Evolutionary conservation across 805 yeast genomes (phyloP), one percentile per base, ranked within the genome.

Genomic region (Hanseniaspora clermontiae): DNA sequence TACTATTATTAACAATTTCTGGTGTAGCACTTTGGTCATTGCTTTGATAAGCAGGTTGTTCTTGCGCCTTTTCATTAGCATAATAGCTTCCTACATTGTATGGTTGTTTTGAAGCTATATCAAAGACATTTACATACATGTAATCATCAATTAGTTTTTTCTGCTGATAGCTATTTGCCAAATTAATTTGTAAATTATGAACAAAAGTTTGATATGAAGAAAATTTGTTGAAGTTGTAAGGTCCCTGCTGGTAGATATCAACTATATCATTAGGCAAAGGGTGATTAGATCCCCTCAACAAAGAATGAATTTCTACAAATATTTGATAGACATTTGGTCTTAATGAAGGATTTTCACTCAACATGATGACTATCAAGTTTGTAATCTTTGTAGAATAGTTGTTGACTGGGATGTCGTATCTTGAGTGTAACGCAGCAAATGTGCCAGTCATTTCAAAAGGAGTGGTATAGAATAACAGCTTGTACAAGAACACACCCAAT

Each of bases 271-370:
- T 15, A 1, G 84, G 83, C 19, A 76, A 72, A 53, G 78, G 74
- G 57, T 78, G 72, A 14, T 42, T 19, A 29, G 19, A 12, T 5
- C 57, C 57, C 37, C 80, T 80, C 52, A 80, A 69, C 67, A 89
- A 72, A 47, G 79, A 70, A 66, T 84, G 81, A 38, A 89, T 65
- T 61, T 82, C 86, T 56, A 71, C 68, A 58, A 83, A 64, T 0
- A 91, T 84, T 69, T 90, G 97, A 61, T 82, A 87, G 17, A 88
- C 81, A 66, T 88, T 90, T 2, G 97, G 97, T 64, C 98, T 77
- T 61, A 77, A 73, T 14, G 79, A 66, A 3, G 97, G 96, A 62
- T 84, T 86, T 58, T 87, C 95, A 60, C 86, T 87, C 42, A 91
- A 73, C 82, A 88, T 78, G 32, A 86, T 81, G 43, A 83, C 77